Evolutionary conservation across 352 stramenopile species (phyloP).

Genomic region (Pythium phragmitis): DNA sequence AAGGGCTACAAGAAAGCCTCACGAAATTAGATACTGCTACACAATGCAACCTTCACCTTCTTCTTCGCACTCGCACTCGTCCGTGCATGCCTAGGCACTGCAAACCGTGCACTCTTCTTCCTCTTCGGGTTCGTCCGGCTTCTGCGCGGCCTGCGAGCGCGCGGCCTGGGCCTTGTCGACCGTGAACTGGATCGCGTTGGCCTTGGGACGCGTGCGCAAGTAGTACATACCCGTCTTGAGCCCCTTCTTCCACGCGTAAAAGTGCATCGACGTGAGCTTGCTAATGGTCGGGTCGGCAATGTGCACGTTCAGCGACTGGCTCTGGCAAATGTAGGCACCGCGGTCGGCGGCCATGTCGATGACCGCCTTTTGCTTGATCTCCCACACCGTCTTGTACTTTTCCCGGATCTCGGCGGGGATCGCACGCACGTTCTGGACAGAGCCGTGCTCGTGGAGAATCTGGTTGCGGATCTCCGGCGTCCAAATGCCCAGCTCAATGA

Average conservation of each 20-base stretch:
- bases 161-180: conserved; percentile 95
- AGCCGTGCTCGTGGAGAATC: conserved; percentile 97
- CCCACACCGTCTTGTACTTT: conserved; percentile 99
- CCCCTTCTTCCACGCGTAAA: conserved; percentile 99
- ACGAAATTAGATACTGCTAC: conserved; percentile 20
- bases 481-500: conserved; percentile 96
- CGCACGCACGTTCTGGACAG: conserved; percentile 90
- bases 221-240: conserved; percentile 99
- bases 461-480: conserved; percentile 97
- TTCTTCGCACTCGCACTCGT: not conserved
- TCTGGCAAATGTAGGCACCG: conserved; percentile 98
- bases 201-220: conserved; percentile 97
- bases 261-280: conserved; percentile 99
- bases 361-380: conserved; percentile 98
- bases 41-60: not conserved
- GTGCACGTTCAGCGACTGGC: conserved; percentile 98
- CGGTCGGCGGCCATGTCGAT: conserved; percentile 98
- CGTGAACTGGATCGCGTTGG: conserved; percentile 99
- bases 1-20: not conserved
- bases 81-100: conserved; percentile 44
- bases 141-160: conserved; percentile 26
- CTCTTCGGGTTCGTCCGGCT: conserved; percentile 38
- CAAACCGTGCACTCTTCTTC: conserved; percentile 83
- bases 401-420: conserved; percentile 88
- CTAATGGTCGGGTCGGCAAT: conserved; percentile 97